These are phyloP conservation scores for Calocybe gambosa DNA, from an alignment of 1,284 basidiomycete genomes.

Conservation along the genomic window DNA sequence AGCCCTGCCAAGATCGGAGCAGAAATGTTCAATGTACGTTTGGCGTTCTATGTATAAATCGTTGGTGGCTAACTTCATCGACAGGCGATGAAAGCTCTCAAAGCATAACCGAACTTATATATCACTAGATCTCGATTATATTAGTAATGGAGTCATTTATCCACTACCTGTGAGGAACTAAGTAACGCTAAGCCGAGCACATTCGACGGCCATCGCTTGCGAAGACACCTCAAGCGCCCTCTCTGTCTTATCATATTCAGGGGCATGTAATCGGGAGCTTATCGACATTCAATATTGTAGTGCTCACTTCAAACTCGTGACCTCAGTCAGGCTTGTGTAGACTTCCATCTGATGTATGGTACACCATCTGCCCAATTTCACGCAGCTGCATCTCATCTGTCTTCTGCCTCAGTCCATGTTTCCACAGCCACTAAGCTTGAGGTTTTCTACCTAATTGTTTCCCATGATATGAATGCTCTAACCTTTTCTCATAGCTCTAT, in stretches of 20 bases:
- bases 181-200: too few species aligned
- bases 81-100: slow-evolving; percentile 80
- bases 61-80: neutral
- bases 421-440: slow-evolving; percentile 65
- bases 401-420: slow-evolving; percentile 47
- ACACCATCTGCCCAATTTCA: slow-evolving; percentile 46
- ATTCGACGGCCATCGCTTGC: too few species aligned
- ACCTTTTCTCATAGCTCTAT: slow-evolving; percentile 60
- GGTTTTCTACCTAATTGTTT: slow-evolving; percentile 40
- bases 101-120: slow-evolving; percentile 29
- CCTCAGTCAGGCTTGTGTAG: neutral
- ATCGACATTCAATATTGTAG: too few species aligned
- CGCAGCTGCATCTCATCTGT: slow-evolving; percentile 60
- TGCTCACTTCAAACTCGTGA: neutral
- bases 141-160: neutral
- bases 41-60: neutral
- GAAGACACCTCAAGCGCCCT: too few species aligned
- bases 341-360: slow-evolving; percentile 5
- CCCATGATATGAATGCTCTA: slow-evolving; percentile 27
- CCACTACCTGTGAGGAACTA: too few species aligned
- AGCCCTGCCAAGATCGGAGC: slow-evolving; percentile 93
- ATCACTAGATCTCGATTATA: neutral
- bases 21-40: slow-evolving; percentile 77
- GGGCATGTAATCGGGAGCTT: too few species aligned
- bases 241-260: too few species aligned